Evolutionary conservation across 805 yeast species (phyloP).

Genomic region (Millerozyma miso): DNA sequence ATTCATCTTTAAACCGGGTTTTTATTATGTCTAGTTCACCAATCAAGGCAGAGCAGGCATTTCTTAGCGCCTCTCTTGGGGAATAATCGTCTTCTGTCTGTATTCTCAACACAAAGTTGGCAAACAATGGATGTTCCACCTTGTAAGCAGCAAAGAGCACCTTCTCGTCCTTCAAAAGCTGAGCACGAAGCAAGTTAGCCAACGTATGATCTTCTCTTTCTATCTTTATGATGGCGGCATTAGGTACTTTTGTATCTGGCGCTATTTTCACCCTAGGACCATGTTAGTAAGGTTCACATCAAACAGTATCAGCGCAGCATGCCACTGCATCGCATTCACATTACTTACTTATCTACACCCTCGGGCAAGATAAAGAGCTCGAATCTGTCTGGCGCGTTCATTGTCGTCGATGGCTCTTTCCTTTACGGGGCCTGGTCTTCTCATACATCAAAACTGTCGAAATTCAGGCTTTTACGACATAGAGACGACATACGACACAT

Average conservation of each 20-base stretch:
- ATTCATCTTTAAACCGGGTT: constrained; percentile 82
- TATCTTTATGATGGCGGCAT: constrained; percentile 86
- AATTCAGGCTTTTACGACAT: not conserved
- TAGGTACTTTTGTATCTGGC: constrained; percentile 93
- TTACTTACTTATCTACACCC: constrained; percentile 83
- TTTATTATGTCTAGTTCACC: constrained; percentile 71
- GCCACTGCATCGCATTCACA: too few species aligned
- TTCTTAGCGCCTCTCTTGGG: constrained; percentile 84
- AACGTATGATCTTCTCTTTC: constrained; percentile 98
- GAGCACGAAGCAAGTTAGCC: constrained; percentile 85
- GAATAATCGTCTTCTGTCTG: constrained; percentile 95
- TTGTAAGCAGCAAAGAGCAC: constrained; percentile 98
- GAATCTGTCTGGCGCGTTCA: constrained; percentile 99
- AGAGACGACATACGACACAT: too few species aligned
- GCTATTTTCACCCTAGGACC: constrained; percentile 63
- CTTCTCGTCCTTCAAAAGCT: constrained; percentile 76
- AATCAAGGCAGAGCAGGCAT: constrained; percentile 83
- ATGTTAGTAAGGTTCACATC: not conserved
- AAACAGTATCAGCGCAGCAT: too few species aligned
- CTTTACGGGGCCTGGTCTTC: not conserved
- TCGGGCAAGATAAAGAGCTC: constrained; percentile 96
- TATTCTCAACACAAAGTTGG: constrained; percentile 87
- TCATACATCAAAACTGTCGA: not conserved
- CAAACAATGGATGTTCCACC: constrained; percentile 96
- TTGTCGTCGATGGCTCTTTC: constrained; percentile 21